Base-by-base conservation (phyloP, 345 rosid species). In the Hibiscus tridactylites region DNA sequence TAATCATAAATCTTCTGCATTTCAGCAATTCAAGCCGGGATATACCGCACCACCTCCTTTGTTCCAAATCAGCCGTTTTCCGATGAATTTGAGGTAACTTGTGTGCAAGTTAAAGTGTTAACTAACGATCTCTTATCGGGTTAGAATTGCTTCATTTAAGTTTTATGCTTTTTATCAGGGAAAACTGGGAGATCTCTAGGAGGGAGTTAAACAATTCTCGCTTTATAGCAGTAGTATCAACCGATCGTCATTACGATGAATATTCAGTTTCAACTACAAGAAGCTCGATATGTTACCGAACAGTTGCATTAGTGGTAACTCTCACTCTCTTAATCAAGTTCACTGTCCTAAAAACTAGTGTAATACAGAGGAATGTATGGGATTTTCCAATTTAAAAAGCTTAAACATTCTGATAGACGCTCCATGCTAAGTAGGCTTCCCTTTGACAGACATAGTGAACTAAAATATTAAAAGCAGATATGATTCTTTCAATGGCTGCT, bases 41-140 rank as follows among this genome's bases (percentile, higher is more conserved):
- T 93, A 93, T 74, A 88, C 96, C 9, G 92, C 94, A 2, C 94
- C 97, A 1, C 81, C 97, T 9, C 96, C 94, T 1, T 71, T 90
- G 80, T 83, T 90, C 75, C 97, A 87, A 64, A 63, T 91, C 54
- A 87, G 90, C 46, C 86, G 81, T 33, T 80, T 91, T 80, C 98
- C 98, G 50, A 73, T 89, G 80, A 85, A 81, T 82, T 84, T 91
- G 81, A 86, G 98, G 91, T 90, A 76, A 53, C 7, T 13, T 44
- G n/a, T 65, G 61, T 24, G 28, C 2, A 37, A 44, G 28, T 54
- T 60, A 3, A 3, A 42, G 58, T 39, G 59, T 33, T 59, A 29
- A 9, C 15, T 21, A 7, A 1, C 33, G 26, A 29, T 12, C 56
- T 24, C 37, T 21, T 3, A 26, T 28, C 37, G 9, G 59, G 46